Base-by-base conservation (phyloP, 495 filamentous ascomycete species). In the Podospora sp. region DNA sequence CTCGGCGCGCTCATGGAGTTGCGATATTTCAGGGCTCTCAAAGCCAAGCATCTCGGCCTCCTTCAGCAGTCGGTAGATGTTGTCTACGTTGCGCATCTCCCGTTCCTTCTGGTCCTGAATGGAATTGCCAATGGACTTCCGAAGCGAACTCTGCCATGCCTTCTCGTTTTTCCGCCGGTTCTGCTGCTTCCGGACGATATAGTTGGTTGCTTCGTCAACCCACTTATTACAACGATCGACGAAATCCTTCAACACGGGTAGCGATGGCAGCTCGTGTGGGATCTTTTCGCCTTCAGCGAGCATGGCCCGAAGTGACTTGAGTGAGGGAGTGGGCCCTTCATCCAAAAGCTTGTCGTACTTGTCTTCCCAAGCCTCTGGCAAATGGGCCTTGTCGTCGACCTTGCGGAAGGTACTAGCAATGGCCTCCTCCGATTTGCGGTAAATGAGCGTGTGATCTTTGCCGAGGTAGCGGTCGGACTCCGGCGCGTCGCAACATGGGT, bases 101-200 rank as follows among this genome's bases (percentile, higher is more conserved):
- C 88, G 89, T 76, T 98, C 95, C 80, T 97, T 94, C 75, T 90
- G 84, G 77, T 98, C 94, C 53, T 80, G 76, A 24, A 67, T 58
- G 56, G 90, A 84, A 58, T 82, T 87, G 70, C 91, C 92, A 62
- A 83, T 77, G 33, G 90, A 88, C 76, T 87, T 90, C 66, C 88
- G 87, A 51, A 79, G 76, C 18, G 82, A 77, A 74, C 85, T 89
- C 69, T 92, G 92, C 92, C 92, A 96, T 35, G 87, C 89, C 75
- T 94, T 96, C 73, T 97, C 94, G 78, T 91, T 97, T 80, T 99
- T 99, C 67, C 95, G 92, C 71, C 95, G 90, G 77, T 96, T 97
- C 79, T 97, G 94, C 81, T 98, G 95, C 81, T 99, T 99, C 59
- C 95, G 91, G 67, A 94, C 93, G 70, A 94, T 97, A 83, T 95